Conservation (phyloP, 768 basidiomycete species). For the Collybiopsis luxurians region DNA sequence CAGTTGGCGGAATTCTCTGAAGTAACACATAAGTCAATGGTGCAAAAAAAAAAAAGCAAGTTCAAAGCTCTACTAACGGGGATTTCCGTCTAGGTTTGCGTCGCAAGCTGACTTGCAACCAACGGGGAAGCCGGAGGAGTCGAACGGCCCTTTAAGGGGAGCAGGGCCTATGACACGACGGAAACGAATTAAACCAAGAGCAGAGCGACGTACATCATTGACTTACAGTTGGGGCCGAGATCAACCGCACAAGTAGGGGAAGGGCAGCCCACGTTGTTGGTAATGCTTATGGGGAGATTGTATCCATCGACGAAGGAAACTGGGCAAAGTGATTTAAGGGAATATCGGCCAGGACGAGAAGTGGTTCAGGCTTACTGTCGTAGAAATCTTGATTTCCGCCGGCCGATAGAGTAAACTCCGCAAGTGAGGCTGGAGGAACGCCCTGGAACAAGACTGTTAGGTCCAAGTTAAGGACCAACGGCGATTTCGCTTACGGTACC, state of each 20-base stretch:
- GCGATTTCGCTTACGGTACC: constrained; percentile 40
- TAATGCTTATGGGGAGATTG: constrained; percentile 43
- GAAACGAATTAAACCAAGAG: background rate
- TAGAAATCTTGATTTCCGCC: constrained; percentile 30
- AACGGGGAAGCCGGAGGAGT: constrained; percentile 27
- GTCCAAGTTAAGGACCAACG: too few relatives aligned
- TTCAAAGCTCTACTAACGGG: constrained; percentile 15
- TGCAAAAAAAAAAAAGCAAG: background rate
- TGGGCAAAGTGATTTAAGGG: background rate
- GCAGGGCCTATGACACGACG: constrained; percentile 14
- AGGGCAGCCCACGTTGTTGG: constrained; percentile 34
- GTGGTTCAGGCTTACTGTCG: constrained; percentile 25
- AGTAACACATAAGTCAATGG: background rate
- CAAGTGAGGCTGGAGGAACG: constrained; percentile 45
- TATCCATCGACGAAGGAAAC: constrained; percentile 51
- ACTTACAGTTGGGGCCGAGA: constrained; percentile 37
- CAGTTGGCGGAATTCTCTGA: constrained; percentile 20
- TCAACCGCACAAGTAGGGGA: constrained; percentile 44
- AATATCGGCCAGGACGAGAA: background rate
- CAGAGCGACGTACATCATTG: background rate
- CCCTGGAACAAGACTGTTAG: constrained; percentile 25
- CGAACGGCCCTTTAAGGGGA: constrained; percentile 20
- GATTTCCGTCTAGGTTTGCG: constrained; percentile 34
- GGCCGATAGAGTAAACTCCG: constrained; percentile 40
- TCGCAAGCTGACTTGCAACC: constrained; percentile 44